Evolutionary conservation across 2,329 filamentous ascomycete species (phyloP), one percentile per base, ranked within the genome.

Genomic region (Aspergillus tubingensis): DNA sequence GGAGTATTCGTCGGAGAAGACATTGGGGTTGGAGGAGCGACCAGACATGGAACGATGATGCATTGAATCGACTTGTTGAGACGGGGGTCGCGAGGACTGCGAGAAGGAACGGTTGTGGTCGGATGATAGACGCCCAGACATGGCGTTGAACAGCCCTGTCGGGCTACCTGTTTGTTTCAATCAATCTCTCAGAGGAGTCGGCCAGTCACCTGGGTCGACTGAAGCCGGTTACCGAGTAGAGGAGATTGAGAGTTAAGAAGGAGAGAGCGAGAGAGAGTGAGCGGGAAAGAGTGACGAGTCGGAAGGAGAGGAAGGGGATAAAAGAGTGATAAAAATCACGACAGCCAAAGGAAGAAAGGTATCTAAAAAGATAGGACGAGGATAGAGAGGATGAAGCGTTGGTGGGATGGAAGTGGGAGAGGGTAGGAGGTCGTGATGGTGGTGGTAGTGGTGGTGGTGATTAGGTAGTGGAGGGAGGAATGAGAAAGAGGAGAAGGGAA

Each of bases 1-100:
- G 8, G 79, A 79, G 66, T 78, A 80, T 44, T 81, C 79, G 65
- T 82, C 80, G 61, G 80, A 80, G 68, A 82, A 82, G 39, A 82
- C 74, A 67, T 82, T 77, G 50, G 76, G 74, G 62, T 79, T 77
- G 44, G 74, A 72, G 36, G 67, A 72, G 62, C 67, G 71, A 71
- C 65, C 64, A 58, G 72, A 70, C 44, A 57, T 61, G 15, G 73
- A 73, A 15, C 67, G 67, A 53, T 67, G 68, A 69, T 67, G 64
- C 62, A 71, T 71, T 62, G 70, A 65, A 41, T 74, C 72, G 53
- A 62, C 59, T 47, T 68, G 68, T 59, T 68, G 68, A 19, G 62
- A 57, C n/a, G 56, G 56, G 25, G 65, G 66, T 49, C 67, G 69
- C 51, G 70, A 74, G 51, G 74, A 72, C 58, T 62, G 69, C 50